Evolutionary conservation across 2,329 filamentous ascomycete genomes (phyloP), one percentile per base, ranked within the genome.

Genomic region (Calcarisporium arbuscula): DNA sequence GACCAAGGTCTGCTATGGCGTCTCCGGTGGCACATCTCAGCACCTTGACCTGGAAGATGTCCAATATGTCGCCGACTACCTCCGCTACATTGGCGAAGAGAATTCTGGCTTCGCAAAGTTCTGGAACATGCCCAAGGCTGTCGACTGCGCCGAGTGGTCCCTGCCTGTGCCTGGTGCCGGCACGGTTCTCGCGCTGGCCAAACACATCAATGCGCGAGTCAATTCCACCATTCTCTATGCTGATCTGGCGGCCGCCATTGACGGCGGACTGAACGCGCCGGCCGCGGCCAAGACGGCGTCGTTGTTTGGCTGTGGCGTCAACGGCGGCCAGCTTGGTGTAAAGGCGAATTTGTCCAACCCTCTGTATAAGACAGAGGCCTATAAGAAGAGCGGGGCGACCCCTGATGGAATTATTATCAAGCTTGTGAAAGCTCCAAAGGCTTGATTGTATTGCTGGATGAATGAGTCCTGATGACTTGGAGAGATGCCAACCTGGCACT

Each of bases 191-290:
- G 46, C 42, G 3, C 35, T 50, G 10, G 47, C 46, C 32, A 53
- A 54, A 47, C 51, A 54, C 42, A 41, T 48, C 32, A 40, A 34
- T 25, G 23, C 32, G 8, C 30, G 27, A 21, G 19, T 38, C 26
- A 41, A 43, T 26, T 48, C 51, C 5, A 44, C 34, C 18, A 44
- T 53, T 9, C 40, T 51, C 3, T 52, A 45, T 30, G 35, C 38
- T 4, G 49, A 53, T 15, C 46, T 54, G 20, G 52, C 52, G 15
- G 38, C 29, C 30, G 49, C 50, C 25, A 54, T 56, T 17, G 49
- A 53, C 28, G 46, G 48, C 17, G 49, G 43, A 19, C 30, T 33
- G 38, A 34, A 34, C 10, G 34, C 44, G 4, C 28, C 38, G 3
- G 29, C 38, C 20, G 36, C 30, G 5, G 27, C 41, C 20, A 25